Evolutionary conservation across 2,329 filamentous ascomycete species (phyloP), one percentile per base, ranked within the genome.

Genomic region (Ophioceras dolichostomum): DNA sequence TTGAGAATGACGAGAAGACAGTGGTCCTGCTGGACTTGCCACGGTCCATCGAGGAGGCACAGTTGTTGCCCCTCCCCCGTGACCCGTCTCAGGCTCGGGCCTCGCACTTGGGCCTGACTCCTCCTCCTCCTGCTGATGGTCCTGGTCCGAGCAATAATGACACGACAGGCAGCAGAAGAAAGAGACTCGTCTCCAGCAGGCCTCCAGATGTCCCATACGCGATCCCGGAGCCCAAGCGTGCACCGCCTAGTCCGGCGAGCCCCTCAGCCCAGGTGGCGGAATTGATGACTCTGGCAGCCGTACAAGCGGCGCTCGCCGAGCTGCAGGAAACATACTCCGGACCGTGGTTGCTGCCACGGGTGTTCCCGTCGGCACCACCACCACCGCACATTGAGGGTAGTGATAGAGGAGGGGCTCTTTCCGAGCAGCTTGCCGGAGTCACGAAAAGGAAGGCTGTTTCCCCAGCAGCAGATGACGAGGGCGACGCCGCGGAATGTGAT

Each of bases 1-100:
- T 70, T 55, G 63, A 70, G 44, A 75, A 66, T 44, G 47, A 54
- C 2, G 58, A 62, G 33, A 50, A 57, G 34, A 63, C 68, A 32
- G 56, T 79, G 37, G 61, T 73, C 17, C 53, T 86, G 19, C 54
- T 87, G 36, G 83, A 88, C 49, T 71, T 86, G 32, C 81, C 83
- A 18, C 61, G 65, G 14, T 83, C 83, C 2, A 70, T 87, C 28
- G 76, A 82, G 45, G 64, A 73, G 41, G 74, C 73, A 14, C 83
- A 87, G 56, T 64, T 67, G 24, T 58, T 20, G 21, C 19, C 16
- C 1, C 14, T 8, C 13, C 32, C 10, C n/a, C 22, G 29, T 1
- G 19, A 14, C 22, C 3, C 13, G 19, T 3, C 16, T 19, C 30
- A 19, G 27, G 13, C 33, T 13, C 21, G 18, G 10, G 14, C 22